Conservation (phyloP, 169 alveolate genomes). For the Cryptosporidium ubiquitum region DNA sequence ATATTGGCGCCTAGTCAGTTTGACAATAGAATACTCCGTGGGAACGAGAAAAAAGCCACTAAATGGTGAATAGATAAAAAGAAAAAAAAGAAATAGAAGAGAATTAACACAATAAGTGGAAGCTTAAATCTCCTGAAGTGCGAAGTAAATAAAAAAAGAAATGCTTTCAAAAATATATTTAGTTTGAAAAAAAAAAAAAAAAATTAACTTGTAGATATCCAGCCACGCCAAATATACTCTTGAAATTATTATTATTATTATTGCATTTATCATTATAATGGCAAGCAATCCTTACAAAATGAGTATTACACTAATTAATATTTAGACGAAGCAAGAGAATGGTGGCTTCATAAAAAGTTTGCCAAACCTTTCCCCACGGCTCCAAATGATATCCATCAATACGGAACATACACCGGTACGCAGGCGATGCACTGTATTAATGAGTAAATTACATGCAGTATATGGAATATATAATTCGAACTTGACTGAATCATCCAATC, state of each 20-base stretch:
- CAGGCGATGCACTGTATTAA: neutral
- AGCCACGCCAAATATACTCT: neutral
- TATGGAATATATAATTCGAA: neutral
- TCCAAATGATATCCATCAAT: neutral
- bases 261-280: neutral
- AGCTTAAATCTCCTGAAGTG: neutral
- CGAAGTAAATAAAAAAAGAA: neutral
- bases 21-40: neutral
- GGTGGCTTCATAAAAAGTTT: neutral
- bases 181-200: conserved; percentile 30
- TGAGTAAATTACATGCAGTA: neutral
- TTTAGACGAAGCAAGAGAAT: neutral
- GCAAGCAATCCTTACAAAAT: conserved; percentile 17
- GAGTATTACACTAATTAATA: conserved; percentile 15
- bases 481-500: neutral
- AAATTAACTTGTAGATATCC: conserved; percentile 15
- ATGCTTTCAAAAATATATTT: neutral
- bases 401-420: neutral
- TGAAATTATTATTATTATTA: neutral
- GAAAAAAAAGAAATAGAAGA: neutral
- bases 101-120: neutral
- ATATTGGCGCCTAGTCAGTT: neutral
- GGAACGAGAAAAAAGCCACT: neutral
- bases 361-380: neutral
- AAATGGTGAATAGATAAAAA: neutral